Conservation (phyloP, 2,329 filamentous ascomycete species). For the Westerdykella sp. region DNA sequence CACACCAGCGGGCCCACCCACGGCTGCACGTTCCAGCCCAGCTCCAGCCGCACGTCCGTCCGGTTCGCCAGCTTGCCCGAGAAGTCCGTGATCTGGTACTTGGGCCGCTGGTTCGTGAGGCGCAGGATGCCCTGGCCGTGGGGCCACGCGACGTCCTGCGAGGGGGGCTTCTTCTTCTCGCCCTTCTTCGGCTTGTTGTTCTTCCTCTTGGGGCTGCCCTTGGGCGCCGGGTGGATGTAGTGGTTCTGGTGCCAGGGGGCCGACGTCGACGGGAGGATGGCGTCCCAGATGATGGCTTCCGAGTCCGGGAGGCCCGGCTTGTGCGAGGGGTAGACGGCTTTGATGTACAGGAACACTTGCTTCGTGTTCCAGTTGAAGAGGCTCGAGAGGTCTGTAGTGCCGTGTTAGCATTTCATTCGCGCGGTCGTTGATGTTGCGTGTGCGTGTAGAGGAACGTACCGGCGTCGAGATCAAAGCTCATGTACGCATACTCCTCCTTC, state of each 20-base stretch:
- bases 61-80: slow-evolving; percentile 68
- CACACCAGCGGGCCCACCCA: slow-evolving; percentile 89
- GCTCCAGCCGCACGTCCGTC: slow-evolving; percentile 66
- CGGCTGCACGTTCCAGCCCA: slow-evolving; percentile 96
- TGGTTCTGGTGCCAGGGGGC: slow-evolving; percentile 50
- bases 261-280: slow-evolving; percentile 73
- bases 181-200: slow-evolving; percentile 8
- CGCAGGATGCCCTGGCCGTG: slow-evolving; percentile 61
- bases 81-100: slow-evolving; percentile 95
- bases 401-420: background rate
- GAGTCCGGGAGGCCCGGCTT: slow-evolving; percentile 38
- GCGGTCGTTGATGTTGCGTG: background rate
- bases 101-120: slow-evolving; percentile 79
- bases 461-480: slow-evolving; percentile 87
- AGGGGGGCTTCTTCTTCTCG: slow-evolving; percentile 2
- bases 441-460: slow-evolving; percentile 37
- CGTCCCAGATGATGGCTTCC: slow-evolving; percentile 89
- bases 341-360: slow-evolving; percentile 93
- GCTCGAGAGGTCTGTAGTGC: slow-evolving; percentile 62
- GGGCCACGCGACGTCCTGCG: slow-evolving; percentile 4
- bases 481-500: slow-evolving; percentile 91
- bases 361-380: slow-evolving; percentile 99
- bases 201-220: slow-evolving; percentile 45
- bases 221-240: slow-evolving; percentile 53
- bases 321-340: slow-evolving; percentile 60